Conservation (phyloP, 2,329 filamentous ascomycete genomes). For the Domatiomyces catenatus region DNA sequence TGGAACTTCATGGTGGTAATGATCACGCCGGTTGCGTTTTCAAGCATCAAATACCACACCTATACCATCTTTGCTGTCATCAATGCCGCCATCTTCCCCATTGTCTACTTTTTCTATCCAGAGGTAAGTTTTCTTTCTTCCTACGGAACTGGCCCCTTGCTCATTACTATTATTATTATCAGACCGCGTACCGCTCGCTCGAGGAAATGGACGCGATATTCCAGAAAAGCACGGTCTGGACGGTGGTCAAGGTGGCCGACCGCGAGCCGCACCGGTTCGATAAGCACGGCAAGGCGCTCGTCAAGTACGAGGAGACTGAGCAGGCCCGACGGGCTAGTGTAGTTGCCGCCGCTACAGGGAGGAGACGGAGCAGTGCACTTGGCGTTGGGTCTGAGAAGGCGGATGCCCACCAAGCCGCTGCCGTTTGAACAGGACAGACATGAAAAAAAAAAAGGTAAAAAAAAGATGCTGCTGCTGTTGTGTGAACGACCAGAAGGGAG, state of each 20-base stretch:
- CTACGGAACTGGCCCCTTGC: too few species aligned
- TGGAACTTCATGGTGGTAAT: constrained; percentile 68
- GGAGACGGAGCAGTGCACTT: too few species aligned
- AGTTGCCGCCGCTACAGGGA: too few species aligned
- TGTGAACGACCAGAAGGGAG: too few species aligned
- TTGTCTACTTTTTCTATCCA: constrained; percentile 46
- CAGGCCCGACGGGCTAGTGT: constrained; percentile 9
- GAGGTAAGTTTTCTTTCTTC: too few species aligned
- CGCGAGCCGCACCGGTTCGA: constrained; percentile 42
- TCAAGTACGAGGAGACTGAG: constrained; percentile 34
- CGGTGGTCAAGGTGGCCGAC: constrained; percentile 35
- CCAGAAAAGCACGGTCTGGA: constrained; percentile 37
- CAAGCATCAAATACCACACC: constrained; percentile 56
- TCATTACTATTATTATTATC: too few species aligned
- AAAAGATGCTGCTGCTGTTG: too few species aligned
- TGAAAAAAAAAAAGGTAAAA: too few species aligned
- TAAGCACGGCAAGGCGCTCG: constrained; percentile 42
- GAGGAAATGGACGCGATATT: constrained; percentile 43
- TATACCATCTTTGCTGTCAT: constrained; percentile 67
- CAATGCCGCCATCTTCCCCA: constrained; percentile 40
- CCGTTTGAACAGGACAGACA: too few species aligned
- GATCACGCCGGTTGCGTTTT: constrained; percentile 67
- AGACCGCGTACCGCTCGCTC: constrained; percentile 1
- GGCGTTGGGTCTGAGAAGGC: too few species aligned
- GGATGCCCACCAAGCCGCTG: too few species aligned